Base-by-base conservation (phyloP, 176 grass and related monocot species). In the Cenchrus fungigraminus region DNA sequence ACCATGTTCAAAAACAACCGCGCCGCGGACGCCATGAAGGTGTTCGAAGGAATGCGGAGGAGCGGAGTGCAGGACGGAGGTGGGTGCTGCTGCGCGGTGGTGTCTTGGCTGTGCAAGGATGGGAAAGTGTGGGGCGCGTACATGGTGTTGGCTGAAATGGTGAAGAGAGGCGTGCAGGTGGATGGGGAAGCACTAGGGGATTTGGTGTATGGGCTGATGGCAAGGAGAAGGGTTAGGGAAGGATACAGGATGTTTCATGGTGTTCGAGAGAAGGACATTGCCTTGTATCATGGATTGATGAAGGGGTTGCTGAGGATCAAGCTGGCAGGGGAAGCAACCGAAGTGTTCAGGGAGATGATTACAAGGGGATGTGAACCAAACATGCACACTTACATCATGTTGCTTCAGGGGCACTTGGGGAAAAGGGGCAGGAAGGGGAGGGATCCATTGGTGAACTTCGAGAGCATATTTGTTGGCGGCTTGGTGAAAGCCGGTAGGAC, bases 381-480 rank as follows among this genome's bases (percentile, higher is more conserved):
- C 82, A 97, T 94, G 95, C 95, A 97, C 83, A 94, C 92, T 0
- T 94, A 97, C 81, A 94, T 94, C 71, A 97, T 97, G 95, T 69
- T 97, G 64, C 82, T 97, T 83, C 95, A 94, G 79, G 92, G 92
- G 12, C 92, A 97, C 56, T 53, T 91, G 81, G 95, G 92, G 9
- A 97, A 97, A 87, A 94, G 92, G 53, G 90, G 94, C 5, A 83
- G 90, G 34, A 94, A 97, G 84, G 94, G 90, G 46, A 81, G 63
- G 73, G 88, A 97, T 66, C 86, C 84, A 40, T 47, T 89, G 65
- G 88, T 97, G 68, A 97, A 94, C 55, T 97, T 97, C 17, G 92
- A 92, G 74, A 97, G 84, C 88, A 94, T 97, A 19, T 94, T 94
- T 73, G 92, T 94, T 31, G 95, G 95, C 11, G 95, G 95, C 31